These are phyloP conservation scores for Naganishia onofrii DNA, from an alignment of 768 basidiomycete species.

Conservation along the genomic window DNA sequence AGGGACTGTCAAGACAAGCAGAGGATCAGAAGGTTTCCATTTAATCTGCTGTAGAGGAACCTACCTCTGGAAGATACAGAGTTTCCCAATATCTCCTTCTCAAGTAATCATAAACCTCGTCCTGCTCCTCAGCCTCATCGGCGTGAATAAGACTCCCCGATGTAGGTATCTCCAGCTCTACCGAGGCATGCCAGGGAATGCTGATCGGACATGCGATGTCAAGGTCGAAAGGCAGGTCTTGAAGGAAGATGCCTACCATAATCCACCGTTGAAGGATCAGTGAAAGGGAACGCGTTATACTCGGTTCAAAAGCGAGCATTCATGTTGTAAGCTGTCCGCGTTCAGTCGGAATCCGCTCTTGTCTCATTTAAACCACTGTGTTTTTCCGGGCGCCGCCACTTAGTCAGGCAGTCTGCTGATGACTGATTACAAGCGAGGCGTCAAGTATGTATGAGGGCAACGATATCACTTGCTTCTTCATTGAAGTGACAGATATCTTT, in stretches of 20 bases:
- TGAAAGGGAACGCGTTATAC: not conserved
- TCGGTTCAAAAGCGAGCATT: not conserved
- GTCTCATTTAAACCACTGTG: not conserved
- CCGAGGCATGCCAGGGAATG: not conserved
- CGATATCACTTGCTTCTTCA: not conserved
- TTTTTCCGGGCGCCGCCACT: not conserved
- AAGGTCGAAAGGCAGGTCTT: slow-evolving; percentile 7
- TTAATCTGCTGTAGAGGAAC: not conserved
- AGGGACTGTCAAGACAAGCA: slow-evolving; percentile 2
- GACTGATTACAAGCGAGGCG: slow-evolving; percentile 1
- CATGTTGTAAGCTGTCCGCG: not conserved
- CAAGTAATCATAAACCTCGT: not conserved
- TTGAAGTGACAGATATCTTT: not conserved
- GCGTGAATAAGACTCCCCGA: not conserved
- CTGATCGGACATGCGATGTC: slow-evolving; percentile 5
- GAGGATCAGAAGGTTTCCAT: not conserved
- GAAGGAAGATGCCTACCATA: not conserved
- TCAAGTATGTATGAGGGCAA: not conserved
- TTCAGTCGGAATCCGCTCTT: not conserved
- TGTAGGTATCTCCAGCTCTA: not conserved
- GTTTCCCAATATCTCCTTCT: slow-evolving; percentile 17
- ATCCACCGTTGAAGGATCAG: not conserved
- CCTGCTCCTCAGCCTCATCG: not conserved
- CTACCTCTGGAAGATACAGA: slow-evolving; percentile 23
- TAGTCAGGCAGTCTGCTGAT: not conserved